phyloP scores from a whole-genome alignment of 108 stramenopile species.

The Epipyxis sp. region DNA sequence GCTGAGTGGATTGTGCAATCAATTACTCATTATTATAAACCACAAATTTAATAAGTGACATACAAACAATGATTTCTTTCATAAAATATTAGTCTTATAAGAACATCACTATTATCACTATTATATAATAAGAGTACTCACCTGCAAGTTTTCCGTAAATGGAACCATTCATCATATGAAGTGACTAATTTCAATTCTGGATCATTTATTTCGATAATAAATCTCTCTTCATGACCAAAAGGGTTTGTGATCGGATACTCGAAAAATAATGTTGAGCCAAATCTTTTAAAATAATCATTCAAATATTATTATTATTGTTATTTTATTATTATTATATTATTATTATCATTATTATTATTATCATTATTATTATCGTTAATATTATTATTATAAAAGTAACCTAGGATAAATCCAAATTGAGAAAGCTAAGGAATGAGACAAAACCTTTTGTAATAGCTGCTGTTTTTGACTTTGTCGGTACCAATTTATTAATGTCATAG shows the following conservation, averaged over 20 bases:
- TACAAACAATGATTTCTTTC: too few species aligned
- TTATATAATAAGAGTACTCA: too few species aligned
- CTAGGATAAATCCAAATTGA: conserved; percentile 49
- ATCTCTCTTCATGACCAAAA: conserved; percentile 57
- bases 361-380: too few species aligned
- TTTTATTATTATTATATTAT: too few species aligned
- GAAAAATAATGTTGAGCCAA: conserved; percentile 52
- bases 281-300: conserved; percentile 33
- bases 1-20: too few species aligned
- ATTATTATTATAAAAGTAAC: too few species aligned
- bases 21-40: too few species aligned
- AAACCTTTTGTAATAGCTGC: conserved; percentile 48
- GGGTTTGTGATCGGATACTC: conserved; percentile 61
- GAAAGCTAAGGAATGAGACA: conserved; percentile 48
- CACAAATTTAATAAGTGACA: too few species aligned
- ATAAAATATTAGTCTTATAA: conserved; percentile 12
- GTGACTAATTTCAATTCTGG: conserved; percentile 56
- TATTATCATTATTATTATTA: too few species aligned
- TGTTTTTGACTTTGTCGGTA: conserved; percentile 63
- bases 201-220: conserved; percentile 57
- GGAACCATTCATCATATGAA: conserved; percentile 41
- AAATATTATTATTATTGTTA: too few species aligned
- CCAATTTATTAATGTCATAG: conserved; percentile 55
- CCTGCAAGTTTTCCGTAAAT: conserved; percentile 6
- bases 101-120: background rate